phyloP scores from a whole-genome alignment of 164 flowering plant species.

The Pachysandra terminalis region DNA sequence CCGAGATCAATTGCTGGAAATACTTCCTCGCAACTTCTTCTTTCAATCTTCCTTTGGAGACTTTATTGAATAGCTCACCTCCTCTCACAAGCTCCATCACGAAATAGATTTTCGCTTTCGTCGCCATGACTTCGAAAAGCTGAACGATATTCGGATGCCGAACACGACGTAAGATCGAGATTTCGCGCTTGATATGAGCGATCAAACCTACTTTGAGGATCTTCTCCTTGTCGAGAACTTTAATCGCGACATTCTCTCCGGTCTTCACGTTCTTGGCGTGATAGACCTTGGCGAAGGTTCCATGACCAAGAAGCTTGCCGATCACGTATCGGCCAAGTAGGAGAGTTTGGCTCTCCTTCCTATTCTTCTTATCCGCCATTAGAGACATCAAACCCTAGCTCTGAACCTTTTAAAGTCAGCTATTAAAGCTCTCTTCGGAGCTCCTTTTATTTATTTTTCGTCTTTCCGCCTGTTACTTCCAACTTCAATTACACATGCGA shows the following conservation, averaged over 20 bases:
- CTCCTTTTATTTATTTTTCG: neutral
- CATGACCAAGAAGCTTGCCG: constrained; percentile 29
- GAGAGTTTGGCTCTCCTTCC: constrained; percentile 10
- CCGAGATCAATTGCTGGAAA: constrained; percentile 40
- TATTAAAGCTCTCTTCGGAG: neutral
- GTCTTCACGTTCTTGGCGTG: constrained; percentile 18
- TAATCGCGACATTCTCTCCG: constrained; percentile 22
- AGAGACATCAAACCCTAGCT: neutral
- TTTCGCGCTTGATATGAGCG: constrained; percentile 28
- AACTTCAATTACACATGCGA: too few relatives aligned
- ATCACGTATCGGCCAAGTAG: constrained; percentile 25
- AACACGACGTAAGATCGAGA: constrained; percentile 27
- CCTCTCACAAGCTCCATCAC: constrained; percentile 39
- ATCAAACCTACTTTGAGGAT: constrained; percentile 25
- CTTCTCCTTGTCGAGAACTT: constrained; percentile 30
- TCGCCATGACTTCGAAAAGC: constrained; percentile 41
- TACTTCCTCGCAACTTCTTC: constrained; percentile 37
- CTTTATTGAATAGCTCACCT: constrained; percentile 32
- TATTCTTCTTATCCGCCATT: constrained; percentile 10
- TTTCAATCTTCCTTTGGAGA: constrained; percentile 27
- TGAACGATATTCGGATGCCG: constrained; percentile 41
- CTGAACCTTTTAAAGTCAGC: neutral
- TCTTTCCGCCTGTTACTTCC: neutral
- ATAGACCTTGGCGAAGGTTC: constrained; percentile 28
- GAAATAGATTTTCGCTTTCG: constrained; percentile 41